phyloP scores from a whole-genome alignment of 2,329 filamentous ascomycete genomes.

The Sclerotinia minor region DNA sequence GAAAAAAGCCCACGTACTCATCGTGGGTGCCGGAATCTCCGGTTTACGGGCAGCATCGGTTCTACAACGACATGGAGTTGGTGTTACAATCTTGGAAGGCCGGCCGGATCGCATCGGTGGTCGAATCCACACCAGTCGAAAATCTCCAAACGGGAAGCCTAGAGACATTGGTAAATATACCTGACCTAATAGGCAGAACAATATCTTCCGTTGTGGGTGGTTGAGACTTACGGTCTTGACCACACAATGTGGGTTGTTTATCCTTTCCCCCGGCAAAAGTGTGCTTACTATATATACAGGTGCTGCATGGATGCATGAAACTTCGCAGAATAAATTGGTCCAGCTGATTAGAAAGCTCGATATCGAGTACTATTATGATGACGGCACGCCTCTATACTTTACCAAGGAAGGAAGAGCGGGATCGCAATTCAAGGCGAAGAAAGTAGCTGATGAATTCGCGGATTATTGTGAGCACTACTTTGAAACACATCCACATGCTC shows the following conservation, averaged over 20 bases:
- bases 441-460: constrained; percentile 49
- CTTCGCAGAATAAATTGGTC: constrained; percentile 47
- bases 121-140: constrained; percentile 45
- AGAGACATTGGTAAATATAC: constrained; percentile 46
- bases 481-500: constrained; percentile 45
- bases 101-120: constrained; percentile 55
- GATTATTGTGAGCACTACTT: constrained; percentile 47
- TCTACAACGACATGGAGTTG: constrained; percentile 52
- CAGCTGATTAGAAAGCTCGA: constrained; percentile 46
- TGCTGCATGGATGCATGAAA: constrained; percentile 50
- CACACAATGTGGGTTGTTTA: constrained; percentile 41
- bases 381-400: constrained; percentile 46
- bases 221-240: constrained; percentile 34
- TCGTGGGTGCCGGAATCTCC: constrained; percentile 59
- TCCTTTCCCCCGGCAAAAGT: constrained; percentile 34
- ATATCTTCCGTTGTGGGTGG: constrained; percentile 41
- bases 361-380: constrained; percentile 49
- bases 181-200: constrained; percentile 36
- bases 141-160: constrained; percentile 37
- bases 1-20: constrained; percentile 47
- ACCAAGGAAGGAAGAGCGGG: constrained; percentile 47
- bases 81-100: constrained; percentile 58
- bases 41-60: constrained; percentile 57
- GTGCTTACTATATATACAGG: constrained; percentile 40
- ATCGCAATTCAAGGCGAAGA: constrained; percentile 49